These are phyloP conservation scores for Papiliotrema laurentii DNA, from an alignment of 1,284 basidiomycete species.

Conservation along the genomic window DNA sequence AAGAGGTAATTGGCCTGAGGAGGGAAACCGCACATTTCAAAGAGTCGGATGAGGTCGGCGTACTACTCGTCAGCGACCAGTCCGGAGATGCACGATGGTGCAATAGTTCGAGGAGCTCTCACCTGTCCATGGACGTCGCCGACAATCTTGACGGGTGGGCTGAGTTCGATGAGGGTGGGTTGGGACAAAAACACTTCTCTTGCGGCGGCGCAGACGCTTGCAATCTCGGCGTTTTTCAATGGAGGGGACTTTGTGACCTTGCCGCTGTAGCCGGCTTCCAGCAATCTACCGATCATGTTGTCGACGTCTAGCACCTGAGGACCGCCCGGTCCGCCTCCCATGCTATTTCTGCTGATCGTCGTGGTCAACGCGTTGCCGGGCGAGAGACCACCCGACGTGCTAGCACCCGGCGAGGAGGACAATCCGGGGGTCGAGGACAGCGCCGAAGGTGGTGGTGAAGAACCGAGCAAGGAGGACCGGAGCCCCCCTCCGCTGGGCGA, in stretches of 20 bases:
- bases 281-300: slow-evolving; percentile 94
- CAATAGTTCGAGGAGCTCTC: too few species aligned
- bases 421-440: slow-evolving; percentile 15
- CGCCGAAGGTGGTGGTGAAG: not conserved
- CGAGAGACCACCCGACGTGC: not conserved
- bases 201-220: slow-evolving; percentile 91
- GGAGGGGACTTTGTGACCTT: slow-evolving; percentile 96
- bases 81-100: not conserved
- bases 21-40: slow-evolving; percentile 60
- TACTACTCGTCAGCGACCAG: slow-evolving; percentile 52
- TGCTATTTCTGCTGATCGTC: slow-evolving; percentile 34
- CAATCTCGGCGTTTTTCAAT: slow-evolving; percentile 95
- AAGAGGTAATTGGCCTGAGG: slow-evolving; percentile 62
- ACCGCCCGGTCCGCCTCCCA: slow-evolving; percentile 22
- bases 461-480: slow-evolving; percentile 10
- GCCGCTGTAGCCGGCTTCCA: slow-evolving; percentile 96
- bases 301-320: slow-evolving; percentile 81
- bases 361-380: slow-evolving; percentile 34
- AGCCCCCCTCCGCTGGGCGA: slow-evolving; percentile 7
- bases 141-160: slow-evolving; percentile 98
- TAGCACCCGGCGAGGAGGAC: slow-evolving; percentile 5
- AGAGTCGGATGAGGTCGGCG: slow-evolving; percentile 58
- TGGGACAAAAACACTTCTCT: slow-evolving; percentile 95
- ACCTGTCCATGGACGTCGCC: slow-evolving; percentile 95
- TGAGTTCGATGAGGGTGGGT: slow-evolving; percentile 95